Evolutionary conservation across 1,284 basidiomycete genomes (phyloP), one percentile per base, ranked within the genome.

Genomic region (Trichosporon sp.): DNA sequence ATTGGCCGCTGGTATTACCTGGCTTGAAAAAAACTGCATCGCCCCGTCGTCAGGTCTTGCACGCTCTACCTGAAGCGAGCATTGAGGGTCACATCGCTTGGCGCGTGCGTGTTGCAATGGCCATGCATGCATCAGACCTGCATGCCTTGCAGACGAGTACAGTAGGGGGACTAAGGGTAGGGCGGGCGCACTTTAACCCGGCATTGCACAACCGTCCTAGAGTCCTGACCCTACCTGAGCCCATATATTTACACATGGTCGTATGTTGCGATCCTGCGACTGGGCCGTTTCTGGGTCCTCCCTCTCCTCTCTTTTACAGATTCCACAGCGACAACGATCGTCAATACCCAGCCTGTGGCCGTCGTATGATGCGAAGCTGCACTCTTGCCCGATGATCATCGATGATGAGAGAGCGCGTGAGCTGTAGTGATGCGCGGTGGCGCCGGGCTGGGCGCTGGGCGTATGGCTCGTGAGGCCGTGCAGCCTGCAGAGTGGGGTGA

Each of bases 171-270:
- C 26, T 26, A 40, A 40, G 38, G 38, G 38, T 40, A 26, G 11
- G 12, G 51, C 51, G 51, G 51, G 51, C 51, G 51, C 51, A 54
- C 51, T 54, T 54, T 54, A 54, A 19, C 51, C 51, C 51, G 51
- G 51, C 21, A 54, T 54, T 54, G n/a, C 48, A 51, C 48, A n/a
- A 54, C 19, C n/a, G n/a, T 12, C 21, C 26, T 26, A 26, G 26
- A 26, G 26, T 26, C 26, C 26, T 26, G 26, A 26, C 26, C 26
- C 26, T 26, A 26, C 26, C 26, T 26, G 7, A 54, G 1, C 4
- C 19, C 26, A 26, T 54, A 10, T 3, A 54, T 8, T 54, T 26
- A 26, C 51, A 54, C 48, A 51, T 51, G 26, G 26, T 26, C 26
- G 26, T 26, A 26, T 26, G 26, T 26, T 26, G 26, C 26, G 26